phyloP scores from a whole-genome alignment of 257 asterid species.

The Solanum sejunctum region DNA sequence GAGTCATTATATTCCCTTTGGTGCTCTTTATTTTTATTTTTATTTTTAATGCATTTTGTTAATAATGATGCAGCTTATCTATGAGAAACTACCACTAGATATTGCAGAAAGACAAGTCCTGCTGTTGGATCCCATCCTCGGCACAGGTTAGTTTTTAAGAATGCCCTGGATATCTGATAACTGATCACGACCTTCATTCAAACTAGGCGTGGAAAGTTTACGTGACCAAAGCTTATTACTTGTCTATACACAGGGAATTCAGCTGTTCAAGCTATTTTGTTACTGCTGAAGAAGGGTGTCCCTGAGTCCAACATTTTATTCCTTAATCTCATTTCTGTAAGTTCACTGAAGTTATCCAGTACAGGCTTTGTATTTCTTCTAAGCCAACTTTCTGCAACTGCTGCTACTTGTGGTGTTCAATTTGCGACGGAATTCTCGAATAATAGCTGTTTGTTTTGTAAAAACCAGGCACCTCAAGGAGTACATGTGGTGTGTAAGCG shows the following conservation, averaged over 20 bases:
- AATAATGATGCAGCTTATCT: slow-evolving; percentile 60
- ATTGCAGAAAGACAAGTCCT: slow-evolving; percentile 89
- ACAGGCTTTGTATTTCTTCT: background rate
- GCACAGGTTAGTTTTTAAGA: slow-evolving; percentile 62
- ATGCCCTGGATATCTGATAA: background rate
- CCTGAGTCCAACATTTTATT: slow-evolving; percentile 91
- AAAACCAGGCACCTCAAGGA: slow-evolving; percentile 91
- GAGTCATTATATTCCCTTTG: background rate
- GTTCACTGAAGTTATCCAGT: slow-evolving; percentile 4
- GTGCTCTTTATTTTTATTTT: background rate
- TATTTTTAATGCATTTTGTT: background rate
- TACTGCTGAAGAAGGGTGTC: slow-evolving; percentile 85
- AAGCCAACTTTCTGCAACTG: background rate
- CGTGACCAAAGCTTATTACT: background rate
- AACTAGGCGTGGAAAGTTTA: background rate
- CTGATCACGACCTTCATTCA: background rate
- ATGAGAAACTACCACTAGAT: slow-evolving; percentile 86
- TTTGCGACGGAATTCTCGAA: background rate
- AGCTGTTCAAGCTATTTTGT: slow-evolving; percentile 84
- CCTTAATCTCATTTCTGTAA: slow-evolving; percentile 92
- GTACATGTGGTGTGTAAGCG: slow-evolving; percentile 84
- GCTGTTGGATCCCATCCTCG: slow-evolving; percentile 88
- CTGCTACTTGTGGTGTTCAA: background rate
- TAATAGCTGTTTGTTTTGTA: background rate
- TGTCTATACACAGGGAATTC: slow-evolving; percentile 66